A percentile compares a stretch with the other conserved stretches of the same genome.
Conservation (phyloP, 306 rosid species). For the Cucurbita pepo region DNA sequence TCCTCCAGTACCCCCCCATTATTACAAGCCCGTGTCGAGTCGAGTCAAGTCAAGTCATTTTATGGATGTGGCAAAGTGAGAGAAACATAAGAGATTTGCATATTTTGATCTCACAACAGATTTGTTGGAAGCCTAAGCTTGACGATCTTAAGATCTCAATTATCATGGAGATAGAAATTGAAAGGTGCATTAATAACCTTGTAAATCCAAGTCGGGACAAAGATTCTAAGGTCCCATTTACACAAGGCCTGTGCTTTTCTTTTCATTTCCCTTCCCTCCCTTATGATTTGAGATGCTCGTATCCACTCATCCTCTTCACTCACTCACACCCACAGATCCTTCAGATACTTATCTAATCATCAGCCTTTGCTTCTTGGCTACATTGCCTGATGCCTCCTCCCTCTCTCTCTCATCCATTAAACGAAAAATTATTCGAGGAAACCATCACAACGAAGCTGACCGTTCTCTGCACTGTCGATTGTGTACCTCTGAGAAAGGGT, state of each 20-base stretch:
- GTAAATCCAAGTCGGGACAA: conserved; percentile 5
- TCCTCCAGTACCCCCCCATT: not conserved
- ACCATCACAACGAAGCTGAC: not conserved
- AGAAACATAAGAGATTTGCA: conserved; percentile 4
- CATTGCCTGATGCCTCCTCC: no score
- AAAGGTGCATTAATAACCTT: conserved; percentile 1
- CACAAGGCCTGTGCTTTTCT: not conserved
- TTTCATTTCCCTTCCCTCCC: not conserved
- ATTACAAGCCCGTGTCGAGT: not conserved
- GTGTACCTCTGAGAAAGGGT: no score
- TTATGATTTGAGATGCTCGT: not conserved
- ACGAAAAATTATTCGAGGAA: not conserved
- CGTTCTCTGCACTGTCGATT: no score
- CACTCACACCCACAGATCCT: not conserved
- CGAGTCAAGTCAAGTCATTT: not conserved
- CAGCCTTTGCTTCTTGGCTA: no score
- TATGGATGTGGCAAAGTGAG: not conserved
- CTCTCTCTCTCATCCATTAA: conserved; percentile 19
- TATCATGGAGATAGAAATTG: not conserved
- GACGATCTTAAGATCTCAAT: not conserved
- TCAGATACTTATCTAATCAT: not conserved
- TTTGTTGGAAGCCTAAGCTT: not conserved
- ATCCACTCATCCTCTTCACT: conserved; percentile 1
- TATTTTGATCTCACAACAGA: not conserved
- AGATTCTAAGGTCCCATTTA: conserved; percentile 8